Conservation (phyloP, 1,284 basidiomycete species). For the Fomes fomentarius region DNA sequence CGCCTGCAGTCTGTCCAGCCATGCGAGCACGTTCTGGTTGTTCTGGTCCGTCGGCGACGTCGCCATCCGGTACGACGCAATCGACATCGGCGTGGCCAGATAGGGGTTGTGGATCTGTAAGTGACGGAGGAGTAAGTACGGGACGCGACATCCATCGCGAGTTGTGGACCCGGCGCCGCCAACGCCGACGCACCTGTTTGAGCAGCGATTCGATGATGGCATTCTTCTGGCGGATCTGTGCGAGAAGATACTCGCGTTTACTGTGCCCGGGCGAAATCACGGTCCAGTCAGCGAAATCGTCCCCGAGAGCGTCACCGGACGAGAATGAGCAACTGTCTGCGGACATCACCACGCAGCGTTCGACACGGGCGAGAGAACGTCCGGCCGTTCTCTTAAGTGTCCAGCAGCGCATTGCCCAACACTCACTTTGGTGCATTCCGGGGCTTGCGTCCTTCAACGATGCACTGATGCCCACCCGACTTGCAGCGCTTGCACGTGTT, state of each 20-base stretch:
- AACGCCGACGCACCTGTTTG: conserved; percentile 59
- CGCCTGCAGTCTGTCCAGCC: conserved; percentile 58
- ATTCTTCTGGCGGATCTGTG: conserved; percentile 83
- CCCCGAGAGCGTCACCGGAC: conserved; percentile 15
- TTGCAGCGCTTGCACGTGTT: conserved; percentile 76
- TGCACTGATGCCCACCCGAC: conserved; percentile 67
- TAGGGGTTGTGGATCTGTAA: conserved; percentile 76
- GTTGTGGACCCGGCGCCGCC: conserved; percentile 1
- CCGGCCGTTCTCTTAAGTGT: conserved; percentile 15
- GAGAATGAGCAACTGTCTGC: not conserved
- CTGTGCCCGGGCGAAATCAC: conserved; percentile 44
- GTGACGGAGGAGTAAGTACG: too few relatives aligned
- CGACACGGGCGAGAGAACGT: not conserved
- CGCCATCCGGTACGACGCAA: conserved; percentile 74
- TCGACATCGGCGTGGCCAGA: conserved; percentile 73
- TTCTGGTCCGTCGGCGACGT: conserved; percentile 71
- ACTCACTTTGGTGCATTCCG: conserved; percentile 79
- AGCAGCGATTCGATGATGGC: conserved; percentile 79
- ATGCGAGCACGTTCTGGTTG: conserved; percentile 69
- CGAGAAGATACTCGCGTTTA: conserved; percentile 80
- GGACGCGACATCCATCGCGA: too few relatives aligned
- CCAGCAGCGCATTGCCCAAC: conserved; percentile 7
- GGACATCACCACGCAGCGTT: conserved; percentile 3
- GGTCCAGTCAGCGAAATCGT: conserved; percentile 37
- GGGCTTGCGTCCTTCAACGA: conserved; percentile 79